Base-by-base conservation (phyloP, 257 asterid genomes). In the Coffea eugenioides region DNA sequence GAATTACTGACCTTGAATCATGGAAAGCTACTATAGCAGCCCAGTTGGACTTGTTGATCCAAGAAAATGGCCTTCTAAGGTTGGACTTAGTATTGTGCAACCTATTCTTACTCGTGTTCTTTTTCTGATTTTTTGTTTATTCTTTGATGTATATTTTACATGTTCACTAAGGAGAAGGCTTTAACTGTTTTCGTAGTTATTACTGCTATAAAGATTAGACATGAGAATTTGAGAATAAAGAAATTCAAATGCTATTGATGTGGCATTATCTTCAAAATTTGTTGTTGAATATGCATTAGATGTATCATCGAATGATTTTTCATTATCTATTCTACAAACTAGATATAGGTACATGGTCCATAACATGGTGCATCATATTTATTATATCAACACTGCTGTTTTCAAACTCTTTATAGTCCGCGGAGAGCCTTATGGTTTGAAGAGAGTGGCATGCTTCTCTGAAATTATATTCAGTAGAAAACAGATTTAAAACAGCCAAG, bases 1-100 rank as follows among this genome's bases (percentile, higher is more conserved):
- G 80, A 75, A 76, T 85, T 62, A 77, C 83, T 34, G 98, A 91
- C 81, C 88, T 96, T 12, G 91, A 90, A 80, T 85, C 97, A 12
- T 96, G 97, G 97, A 96, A 89, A 84, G 84, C 81, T 36, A 76
- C 79, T 10, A 86, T 84, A 52, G 88, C 91, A 0, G 82, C 86
- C 45, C 91, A 84, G 75, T 83, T 96, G 89, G 94, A 90, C 64
- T 84, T 86, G 75, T 80, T 94, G 89, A 90, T 79, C 78, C 74
- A 85, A 52, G 97, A 92, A 87, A 96, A 94, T 81, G 88, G 83
- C 84, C 80, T 90, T 81, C 80, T 94, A 86, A 92, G 99, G 99
- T 96, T 81, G 77, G 92, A 77, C 69, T 31, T 80, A 39, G 43
- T 39, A 80, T 76, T 41, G 71, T 82, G 81, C 23, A 71, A 21